These are phyloP conservation scores for Nemania sp. DNA, from an alignment of 2,329 filamentous ascomycete species.

Conservation along the genomic window DNA sequence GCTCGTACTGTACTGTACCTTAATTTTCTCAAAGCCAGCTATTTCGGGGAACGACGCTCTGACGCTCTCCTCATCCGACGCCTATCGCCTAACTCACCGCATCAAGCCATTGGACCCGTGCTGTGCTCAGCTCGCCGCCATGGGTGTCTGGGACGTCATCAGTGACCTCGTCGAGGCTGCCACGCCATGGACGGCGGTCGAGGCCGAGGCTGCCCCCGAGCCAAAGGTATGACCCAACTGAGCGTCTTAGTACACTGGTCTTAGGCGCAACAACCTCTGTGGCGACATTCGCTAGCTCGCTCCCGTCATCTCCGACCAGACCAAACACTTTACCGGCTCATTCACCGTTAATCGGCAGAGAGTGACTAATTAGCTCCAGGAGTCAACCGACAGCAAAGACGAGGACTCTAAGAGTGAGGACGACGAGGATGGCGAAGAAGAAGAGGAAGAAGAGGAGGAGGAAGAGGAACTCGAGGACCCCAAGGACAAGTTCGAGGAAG, in stretches of 20 bases:
- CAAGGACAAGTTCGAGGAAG: conserved; percentile 88
- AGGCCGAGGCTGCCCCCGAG: conserved; percentile 70
- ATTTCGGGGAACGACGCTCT: conserved; percentile 33
- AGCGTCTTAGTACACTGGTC: conserved; percentile 7
- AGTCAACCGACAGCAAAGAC: conserved; percentile 49
- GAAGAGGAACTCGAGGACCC: conserved; percentile 82
- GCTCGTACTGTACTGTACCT: too few relatives aligned
- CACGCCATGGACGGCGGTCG: conserved; percentile 65
- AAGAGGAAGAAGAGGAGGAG: conserved; percentile 78
- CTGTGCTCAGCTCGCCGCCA: conserved; percentile 49
- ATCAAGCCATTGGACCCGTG: conserved; percentile 45
- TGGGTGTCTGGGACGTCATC: conserved; percentile 70
- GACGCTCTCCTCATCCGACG: conserved; percentile 37
- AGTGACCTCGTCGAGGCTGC: conserved; percentile 67
- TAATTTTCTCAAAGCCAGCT: conserved; percentile 42
- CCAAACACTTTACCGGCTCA: not conserved
- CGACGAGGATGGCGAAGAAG: conserved; percentile 60
- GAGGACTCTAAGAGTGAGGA: conserved; percentile 55
- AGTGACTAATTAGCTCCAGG: conserved; percentile 26
- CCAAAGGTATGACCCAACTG: conserved; percentile 50
- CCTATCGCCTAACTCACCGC: conserved; percentile 41
- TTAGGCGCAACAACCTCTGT: too few relatives aligned
- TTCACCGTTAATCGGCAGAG: not conserved
- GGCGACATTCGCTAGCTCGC: not conserved
- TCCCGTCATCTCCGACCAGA: not conserved